Evolutionary conservation across 2,329 filamentous ascomycete species (phyloP).

Genomic region (Botrytis medusae): DNA sequence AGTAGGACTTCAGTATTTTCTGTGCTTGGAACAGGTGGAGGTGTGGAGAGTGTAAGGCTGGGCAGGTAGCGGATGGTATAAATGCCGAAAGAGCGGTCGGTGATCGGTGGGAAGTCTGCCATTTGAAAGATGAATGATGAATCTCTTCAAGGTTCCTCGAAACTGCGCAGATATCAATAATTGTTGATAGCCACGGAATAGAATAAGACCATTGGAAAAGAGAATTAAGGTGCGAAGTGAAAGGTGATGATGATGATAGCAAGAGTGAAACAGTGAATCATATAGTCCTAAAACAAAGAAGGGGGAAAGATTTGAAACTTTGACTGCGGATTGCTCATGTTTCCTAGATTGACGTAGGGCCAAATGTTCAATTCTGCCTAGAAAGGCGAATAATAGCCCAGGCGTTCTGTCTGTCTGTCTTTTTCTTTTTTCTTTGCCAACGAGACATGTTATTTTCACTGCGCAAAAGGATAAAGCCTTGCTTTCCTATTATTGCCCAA

Average conservation of each 20-base stretch:
- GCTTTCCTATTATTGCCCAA: background rate
- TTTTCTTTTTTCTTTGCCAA: background rate
- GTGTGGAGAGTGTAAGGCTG: background rate
- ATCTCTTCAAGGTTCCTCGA: background rate
- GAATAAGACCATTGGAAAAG: background rate
- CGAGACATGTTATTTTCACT: background rate
- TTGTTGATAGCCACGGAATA: background rate
- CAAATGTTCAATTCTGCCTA: background rate
- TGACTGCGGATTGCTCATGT: background rate
- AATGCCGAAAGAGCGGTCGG: constrained; percentile 31
- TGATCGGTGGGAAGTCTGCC: constrained; percentile 17
- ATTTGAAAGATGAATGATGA: background rate
- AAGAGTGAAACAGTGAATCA: background rate
- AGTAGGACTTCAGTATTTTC: constrained; percentile 29
- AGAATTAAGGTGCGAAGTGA: background rate
- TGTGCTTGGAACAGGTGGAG: constrained; percentile 14
- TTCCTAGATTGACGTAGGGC: background rate
- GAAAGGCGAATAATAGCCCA: background rate
- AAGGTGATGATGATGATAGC: background rate
- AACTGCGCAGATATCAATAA: background rate
- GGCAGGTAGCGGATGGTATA: constrained; percentile 26
- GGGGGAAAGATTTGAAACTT: background rate
- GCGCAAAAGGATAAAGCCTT: background rate
- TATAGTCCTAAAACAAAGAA: background rate
- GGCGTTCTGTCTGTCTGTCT: background rate